Base-by-base conservation (phyloP, 371 early-diverging fungal genomes). In the Scutellospora calospora region DNA sequence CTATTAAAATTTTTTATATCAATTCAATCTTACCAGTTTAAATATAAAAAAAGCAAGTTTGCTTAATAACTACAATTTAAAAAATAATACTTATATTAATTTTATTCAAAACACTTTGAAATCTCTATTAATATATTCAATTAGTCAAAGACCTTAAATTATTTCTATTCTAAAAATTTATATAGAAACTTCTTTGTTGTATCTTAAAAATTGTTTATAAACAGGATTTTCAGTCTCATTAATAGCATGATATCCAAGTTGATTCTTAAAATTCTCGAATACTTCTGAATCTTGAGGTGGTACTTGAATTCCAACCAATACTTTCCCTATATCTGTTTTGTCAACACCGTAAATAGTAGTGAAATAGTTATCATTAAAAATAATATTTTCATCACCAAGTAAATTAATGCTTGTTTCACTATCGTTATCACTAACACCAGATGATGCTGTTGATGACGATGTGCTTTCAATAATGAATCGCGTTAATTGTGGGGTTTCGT, bases 261-360 rank as follows among this genome's bases (percentile, higher is more conserved):
- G 88, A 9, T 87, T 83, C 72, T 97, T 84, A 80, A 94, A 97
- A 52, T 74, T 81, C 76, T 90, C 88, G 82, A 98, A 95, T 12
- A 86, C 88, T 6, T 84, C 84, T 18, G 81, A 82, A 79, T 89
- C 90, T 41, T 87, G 84, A 14, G 91, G 89, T 25, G 96, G 96
- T 20, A 98, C 97, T 86, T 98, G 97, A 59, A 98, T 90, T 25
- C 98, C 99, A 11, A 95, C 93, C 80, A 98, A 86, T 1, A 98
- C 97, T 82, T 94, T 94, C 54, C 95, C 97, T 86, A 96, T 93
- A 85, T 98, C 98, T 92, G 85, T 38, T 12, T 69, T 38, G 16
- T 63, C 29, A 63, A 31, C 29, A 68, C 20, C 33, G 45, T 22
- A 8, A 68, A 27, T 66, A 22, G 22, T n/a, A 41, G 9, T 25